Evolutionary conservation across 768 basidiomycete genomes (phyloP), one percentile per base, ranked within the genome.

Genomic region (Macrolepiota albuminosa): DNA sequence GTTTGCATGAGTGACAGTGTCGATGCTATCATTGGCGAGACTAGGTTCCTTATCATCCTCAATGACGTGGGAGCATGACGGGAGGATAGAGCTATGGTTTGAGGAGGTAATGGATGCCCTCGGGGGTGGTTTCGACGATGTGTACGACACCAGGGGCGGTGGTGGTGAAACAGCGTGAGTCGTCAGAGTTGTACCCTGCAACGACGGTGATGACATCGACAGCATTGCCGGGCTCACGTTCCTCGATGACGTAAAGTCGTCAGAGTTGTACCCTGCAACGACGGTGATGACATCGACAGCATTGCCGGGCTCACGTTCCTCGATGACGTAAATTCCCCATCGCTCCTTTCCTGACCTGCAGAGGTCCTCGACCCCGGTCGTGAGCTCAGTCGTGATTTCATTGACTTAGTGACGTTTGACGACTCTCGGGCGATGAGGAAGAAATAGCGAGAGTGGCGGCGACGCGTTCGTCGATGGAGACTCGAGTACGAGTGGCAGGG

Each of bases 381-480:
- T 11, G n/a, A 4, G 26, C 59, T 57, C 0, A 50, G n/a, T 33
- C 47, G 45, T 16, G 9, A 13, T n/a, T n/a, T 54, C 6, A 10
- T 16, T 13, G 46, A 34, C 48, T 46, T 45, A 24, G 13, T 33
- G 7, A 29, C 31, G 8, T 53, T 61, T 2, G 33, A 16, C 3
- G 13, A 6, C 3, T 16, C 9, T 42, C 48, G 29, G 54, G 43
- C 1, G 33, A 53, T 40, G 59, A 56, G 6, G 54, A 48, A 13
- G 55, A 29, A 9, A 50, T 18, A 42, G 50, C 40, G 1, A 61
- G 39, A 9, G 54, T 47, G 11, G 59, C 51, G 18, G 66, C 37
- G 13, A 58, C 34, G 2, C 61, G 63, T 11, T 61, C 56, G 36
- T 67, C 66, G 3, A 63, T 57, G 1, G 66, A 68, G 5, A 63